A percentile compares a stretch with the other conserved stretches of the same genome.
These are phyloP conservation scores for Setomelanomma holmii DNA, from an alignment of 2,329 filamentous ascomycete species.

Conservation along the genomic window DNA sequence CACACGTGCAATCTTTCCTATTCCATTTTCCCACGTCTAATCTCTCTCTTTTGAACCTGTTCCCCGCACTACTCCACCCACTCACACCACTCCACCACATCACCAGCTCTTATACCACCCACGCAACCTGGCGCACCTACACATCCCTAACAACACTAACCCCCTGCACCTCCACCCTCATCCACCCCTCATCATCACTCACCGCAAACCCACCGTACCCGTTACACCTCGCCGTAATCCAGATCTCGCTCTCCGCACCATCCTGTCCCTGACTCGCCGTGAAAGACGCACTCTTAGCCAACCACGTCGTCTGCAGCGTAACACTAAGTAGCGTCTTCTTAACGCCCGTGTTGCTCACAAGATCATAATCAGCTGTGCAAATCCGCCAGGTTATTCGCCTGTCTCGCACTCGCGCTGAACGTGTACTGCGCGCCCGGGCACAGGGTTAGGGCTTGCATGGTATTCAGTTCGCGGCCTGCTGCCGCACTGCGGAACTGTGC, in stretches of 20 bases:
- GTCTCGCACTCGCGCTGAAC: conserved; percentile 18
- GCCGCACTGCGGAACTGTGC: conserved; percentile 33
- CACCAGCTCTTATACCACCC: not conserved
- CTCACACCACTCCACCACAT: not conserved
- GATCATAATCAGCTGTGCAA: conserved; percentile 25
- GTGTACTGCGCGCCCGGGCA: conserved; percentile 34
- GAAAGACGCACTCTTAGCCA: conserved; percentile 17
- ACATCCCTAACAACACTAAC: conserved; percentile 9
- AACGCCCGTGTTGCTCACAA: conserved; percentile 16
- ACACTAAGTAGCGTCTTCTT: conserved; percentile 17
- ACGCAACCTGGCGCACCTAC: not conserved
- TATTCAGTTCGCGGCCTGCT: conserved; percentile 21
- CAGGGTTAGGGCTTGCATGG: conserved; percentile 36
- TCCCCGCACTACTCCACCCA: too few species aligned
- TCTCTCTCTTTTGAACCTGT: too few species aligned
- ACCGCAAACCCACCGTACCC: conserved; percentile 23
- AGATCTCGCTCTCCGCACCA: conserved; percentile 31
- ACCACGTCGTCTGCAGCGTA: conserved; percentile 23
- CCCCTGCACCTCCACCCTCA: conserved; percentile 16
- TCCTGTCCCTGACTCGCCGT: conserved; percentile 16
- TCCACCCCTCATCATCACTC: conserved; percentile 17
- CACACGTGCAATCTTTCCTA: too few species aligned
- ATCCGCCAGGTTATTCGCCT: conserved; percentile 21
- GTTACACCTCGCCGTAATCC: conserved; percentile 26
- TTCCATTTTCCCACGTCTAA: too few species aligned